Base-by-base conservation (phyloP, 257 asterid species). In the Hygrophila difformis region DNA sequence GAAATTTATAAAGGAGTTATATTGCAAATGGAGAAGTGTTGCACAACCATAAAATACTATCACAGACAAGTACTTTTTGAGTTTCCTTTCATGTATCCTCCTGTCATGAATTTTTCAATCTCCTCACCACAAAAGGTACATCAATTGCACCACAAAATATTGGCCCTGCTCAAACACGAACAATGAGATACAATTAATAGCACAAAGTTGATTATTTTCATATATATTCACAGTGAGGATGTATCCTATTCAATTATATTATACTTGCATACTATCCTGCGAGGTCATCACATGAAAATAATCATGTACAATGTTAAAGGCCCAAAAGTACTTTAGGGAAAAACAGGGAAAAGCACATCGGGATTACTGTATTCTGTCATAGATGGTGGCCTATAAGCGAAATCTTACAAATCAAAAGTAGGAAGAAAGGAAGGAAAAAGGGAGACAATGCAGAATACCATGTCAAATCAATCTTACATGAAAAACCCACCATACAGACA, bases 181-280 rank as follows among this genome's bases (percentile, higher is more conserved):
- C 10, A 9, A 33, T 6, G 37, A 33, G 37, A 33, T 6, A 24
- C n/a, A n/a, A n/a, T n/a, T 24, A 7, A 7, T 24, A 24, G 7
- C 29, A 24, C 29, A 24, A 2, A 3, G 7, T 2, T 7, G 7
- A 7, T 24, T 24, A 24, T 24, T n/a, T n/a, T n/a, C n/a, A n/a
- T n/a, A n/a, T n/a, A n/a, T 3, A 26, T 26, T 26, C 7, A 26
- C 31, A 26, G n/a, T n/a, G n/a, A n/a, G 5, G 7, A 24, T 3
- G 7, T 24, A 2, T 2, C 5, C 7, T 3, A 24, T 24, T 24
- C 29, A 2, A 24, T 24, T 3, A 7, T 24, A 7, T 3, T 72
- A 45, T 82, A 91, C 98, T 91, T 70, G 98, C 96, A 68, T 95
- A 91, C 70, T 82, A 91, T 65, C 98, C 96, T 22, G 96, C 96